Conservation (phyloP, 2,329 filamentous ascomycete genomes). For the Venturia nashicola region DNA sequence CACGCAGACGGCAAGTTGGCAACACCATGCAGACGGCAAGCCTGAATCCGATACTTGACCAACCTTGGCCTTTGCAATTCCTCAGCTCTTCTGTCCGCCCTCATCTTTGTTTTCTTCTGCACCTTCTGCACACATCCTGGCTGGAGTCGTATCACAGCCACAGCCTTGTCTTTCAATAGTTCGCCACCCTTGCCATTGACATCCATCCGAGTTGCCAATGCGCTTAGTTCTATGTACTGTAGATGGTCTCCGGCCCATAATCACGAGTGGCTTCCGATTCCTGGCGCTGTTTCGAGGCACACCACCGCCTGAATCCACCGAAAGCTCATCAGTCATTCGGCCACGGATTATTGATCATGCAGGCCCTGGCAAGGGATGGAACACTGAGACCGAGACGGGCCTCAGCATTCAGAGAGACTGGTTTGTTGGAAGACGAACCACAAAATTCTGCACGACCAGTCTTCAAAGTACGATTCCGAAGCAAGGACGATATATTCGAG, state of each 20-base stretch:
- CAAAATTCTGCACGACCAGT: slow-evolving; percentile 7
- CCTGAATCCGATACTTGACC: neutral
- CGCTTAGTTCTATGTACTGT: neutral
- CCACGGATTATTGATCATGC: neutral
- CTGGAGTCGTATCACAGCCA: neutral
- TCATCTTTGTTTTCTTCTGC: neutral
- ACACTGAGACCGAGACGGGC: slow-evolving; percentile 7
- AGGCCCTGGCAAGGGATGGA: neutral
- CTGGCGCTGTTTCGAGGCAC: neutral
- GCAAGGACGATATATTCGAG: slow-evolving; percentile 17
- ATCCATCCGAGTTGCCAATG: neutral
- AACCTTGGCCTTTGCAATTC: neutral
- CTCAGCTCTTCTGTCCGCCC: neutral
- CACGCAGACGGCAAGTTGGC: neutral
- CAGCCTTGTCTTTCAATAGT: slow-evolving; percentile 2
- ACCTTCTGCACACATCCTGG: neutral
- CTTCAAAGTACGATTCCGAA: slow-evolving; percentile 16
- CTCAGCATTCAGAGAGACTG: slow-evolving; percentile 13
- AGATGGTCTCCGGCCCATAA: neutral
- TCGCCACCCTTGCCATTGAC: neutral
- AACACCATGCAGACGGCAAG: neutral
- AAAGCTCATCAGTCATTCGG: neutral
- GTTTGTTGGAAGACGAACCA: slow-evolving; percentile 10
- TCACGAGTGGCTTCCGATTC: neutral
- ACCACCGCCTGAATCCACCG: neutral